phyloP scores from a whole-genome alignment of 2,329 filamentous ascomycete species.

The Ceratocystis cacaofunesta region DNA sequence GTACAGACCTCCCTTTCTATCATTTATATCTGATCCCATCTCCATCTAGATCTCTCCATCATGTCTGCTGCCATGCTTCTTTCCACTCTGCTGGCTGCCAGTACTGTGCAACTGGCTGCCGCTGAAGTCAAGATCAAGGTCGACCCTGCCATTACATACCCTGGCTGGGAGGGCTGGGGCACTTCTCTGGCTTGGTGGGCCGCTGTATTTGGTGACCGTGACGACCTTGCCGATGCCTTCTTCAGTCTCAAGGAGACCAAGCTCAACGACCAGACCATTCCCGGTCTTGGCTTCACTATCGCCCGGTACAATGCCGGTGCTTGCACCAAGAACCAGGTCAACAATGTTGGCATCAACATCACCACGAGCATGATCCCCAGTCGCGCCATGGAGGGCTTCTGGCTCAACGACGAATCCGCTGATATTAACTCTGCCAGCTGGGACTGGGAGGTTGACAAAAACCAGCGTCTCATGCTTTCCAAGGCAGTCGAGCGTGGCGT shows the following conservation, averaged over 20 bases:
- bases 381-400: slow-evolving; percentile 29
- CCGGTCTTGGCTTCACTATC: slow-evolving; percentile 30
- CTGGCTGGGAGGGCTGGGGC: slow-evolving; percentile 32
- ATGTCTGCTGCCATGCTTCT: slow-evolving; percentile 14
- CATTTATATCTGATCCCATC: background rate
- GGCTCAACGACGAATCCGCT: slow-evolving; percentile 26
- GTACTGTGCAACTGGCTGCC: background rate
- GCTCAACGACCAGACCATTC: slow-evolving; percentile 23
- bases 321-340: slow-evolving; percentile 25
- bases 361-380: slow-evolving; percentile 27
- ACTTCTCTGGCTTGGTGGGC: slow-evolving; percentile 32
- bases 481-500: slow-evolving; percentile 27
- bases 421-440: slow-evolving; percentile 26
- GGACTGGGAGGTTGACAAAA: slow-evolving; percentile 28
- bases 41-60: background rate
- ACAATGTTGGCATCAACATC: slow-evolving; percentile 24
- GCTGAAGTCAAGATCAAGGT: slow-evolving; percentile 11
- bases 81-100: slow-evolving; percentile 11
- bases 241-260: slow-evolving; percentile 25
- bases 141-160: slow-evolving; percentile 22
- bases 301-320: slow-evolving; percentile 32
- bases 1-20: background rate
- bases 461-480: slow-evolving; percentile 27
- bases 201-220: slow-evolving; percentile 26
- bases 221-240: slow-evolving; percentile 29